phyloP scores from a whole-genome alignment of 176 grass and related monocot genomes.

The Phoenix roebelenii region DNA sequence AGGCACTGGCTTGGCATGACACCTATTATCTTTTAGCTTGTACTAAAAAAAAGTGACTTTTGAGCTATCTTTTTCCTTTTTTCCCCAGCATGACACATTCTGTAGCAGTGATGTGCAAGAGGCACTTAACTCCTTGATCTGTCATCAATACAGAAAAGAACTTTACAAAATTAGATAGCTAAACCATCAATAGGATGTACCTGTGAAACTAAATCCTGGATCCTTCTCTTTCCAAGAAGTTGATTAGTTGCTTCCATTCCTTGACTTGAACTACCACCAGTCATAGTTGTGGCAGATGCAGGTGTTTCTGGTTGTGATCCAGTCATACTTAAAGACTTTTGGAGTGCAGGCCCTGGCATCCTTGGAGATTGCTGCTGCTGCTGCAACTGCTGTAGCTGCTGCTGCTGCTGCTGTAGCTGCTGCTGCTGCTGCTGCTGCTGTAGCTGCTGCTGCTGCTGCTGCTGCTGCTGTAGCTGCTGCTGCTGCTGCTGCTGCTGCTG shows the following conservation, averaged over 20 bases:
- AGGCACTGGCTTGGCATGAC: no score
- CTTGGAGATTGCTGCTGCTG: constrained; percentile 68
- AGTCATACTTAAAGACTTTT: constrained; percentile 58
- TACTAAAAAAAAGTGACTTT: no score
- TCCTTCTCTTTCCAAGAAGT: constrained; percentile 88
- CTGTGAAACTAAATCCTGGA: constrained; percentile 88
- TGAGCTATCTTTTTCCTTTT: no score
- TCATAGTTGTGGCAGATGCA: constrained; percentile 39
- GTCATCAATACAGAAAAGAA: no score
- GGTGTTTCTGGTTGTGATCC: constrained; percentile 63
- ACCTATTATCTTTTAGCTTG: no score
- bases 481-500: constrained; percentile 19
- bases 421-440: constrained; percentile 48
- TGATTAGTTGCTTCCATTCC: constrained; percentile 60
- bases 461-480: neutral
- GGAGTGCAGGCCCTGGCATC: constrained; percentile 44
- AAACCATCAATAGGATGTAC: constrained; percentile 15
- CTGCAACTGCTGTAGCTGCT: constrained; percentile 54
- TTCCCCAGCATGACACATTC: no score
- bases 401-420: constrained; percentile 24
- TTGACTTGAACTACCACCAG: constrained; percentile 60
- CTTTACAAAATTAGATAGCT: no score
- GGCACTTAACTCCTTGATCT: no score
- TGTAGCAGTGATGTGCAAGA: no score
- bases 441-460: constrained; percentile 1